phyloP scores from a whole-genome alignment of 139 green algal species.

The Ettlia oleoabundans region DNA sequence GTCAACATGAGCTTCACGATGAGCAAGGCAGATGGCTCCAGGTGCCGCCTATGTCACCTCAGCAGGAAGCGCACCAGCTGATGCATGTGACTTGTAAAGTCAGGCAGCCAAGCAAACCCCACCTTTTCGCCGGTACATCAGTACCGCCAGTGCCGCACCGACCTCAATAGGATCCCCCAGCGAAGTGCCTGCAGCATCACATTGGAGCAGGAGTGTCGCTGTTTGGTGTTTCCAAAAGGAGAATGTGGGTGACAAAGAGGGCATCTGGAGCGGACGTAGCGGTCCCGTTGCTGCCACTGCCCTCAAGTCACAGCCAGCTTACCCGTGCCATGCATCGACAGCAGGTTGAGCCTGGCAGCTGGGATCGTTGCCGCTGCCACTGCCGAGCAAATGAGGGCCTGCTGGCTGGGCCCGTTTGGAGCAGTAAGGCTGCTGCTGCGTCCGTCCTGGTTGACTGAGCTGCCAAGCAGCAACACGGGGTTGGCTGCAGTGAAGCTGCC shows the following conservation, averaged over 20 bases:
- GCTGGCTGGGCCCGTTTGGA: conserved; percentile 56
- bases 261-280: no score
- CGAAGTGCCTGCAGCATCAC: conserved; percentile 43
- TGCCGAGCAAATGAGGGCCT: conserved; percentile 62
- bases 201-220: no score
- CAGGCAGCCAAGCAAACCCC: not conserved
- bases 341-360: conserved; percentile 7
- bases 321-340: conserved; percentile 69
- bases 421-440: conserved; percentile 55
- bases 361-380: conserved; percentile 39
- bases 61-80: no score
- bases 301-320: no score
- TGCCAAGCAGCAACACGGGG: conserved; percentile 22
- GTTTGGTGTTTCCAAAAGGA: not conserved
- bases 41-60: no score
- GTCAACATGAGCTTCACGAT: no score
- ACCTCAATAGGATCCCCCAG: conserved; percentile 73
- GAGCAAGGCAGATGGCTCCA: no score
- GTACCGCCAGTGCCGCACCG: conserved; percentile 44
- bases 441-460: conserved; percentile 59
- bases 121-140: conserved; percentile 43
- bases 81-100: no score
- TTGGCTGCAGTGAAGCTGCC: not conserved
- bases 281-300: no score
- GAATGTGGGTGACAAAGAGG: not conserved